Evolutionary conservation across 2,329 filamentous ascomycete species (phyloP).

Genomic region (Fusarium sp.): DNA sequence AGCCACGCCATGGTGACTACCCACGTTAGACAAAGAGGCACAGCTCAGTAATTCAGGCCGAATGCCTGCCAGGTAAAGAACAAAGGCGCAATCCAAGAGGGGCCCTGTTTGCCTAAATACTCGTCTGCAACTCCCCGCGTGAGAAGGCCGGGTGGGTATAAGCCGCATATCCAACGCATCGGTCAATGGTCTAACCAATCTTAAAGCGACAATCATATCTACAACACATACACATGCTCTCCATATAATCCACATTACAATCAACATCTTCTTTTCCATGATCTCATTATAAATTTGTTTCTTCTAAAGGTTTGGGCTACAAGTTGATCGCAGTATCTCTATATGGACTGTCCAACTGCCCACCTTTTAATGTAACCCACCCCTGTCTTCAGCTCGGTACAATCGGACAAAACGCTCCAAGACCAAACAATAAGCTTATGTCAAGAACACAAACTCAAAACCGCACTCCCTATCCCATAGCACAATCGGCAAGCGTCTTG

Average conservation of each 20-base stretch:
- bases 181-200: background rate
- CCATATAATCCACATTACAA: no score
- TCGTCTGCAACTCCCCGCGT: background rate
- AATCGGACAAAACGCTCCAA: slow-evolving; percentile 5
- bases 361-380: slow-evolving; percentile 13
- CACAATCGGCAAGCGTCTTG: background rate
- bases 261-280: no score
- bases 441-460: background rate
- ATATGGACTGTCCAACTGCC: no score
- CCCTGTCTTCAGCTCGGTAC: slow-evolving; percentile 24
- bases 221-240: no score
- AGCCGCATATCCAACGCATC: background rate
- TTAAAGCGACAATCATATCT: background rate
- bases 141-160: background rate
- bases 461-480: no score
- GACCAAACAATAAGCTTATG: slow-evolving; percentile 6
- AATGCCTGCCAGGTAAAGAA: no score
- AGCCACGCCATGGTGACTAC: slow-evolving; percentile 37
- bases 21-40: background rate
- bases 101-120: background rate
- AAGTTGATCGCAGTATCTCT: no score
- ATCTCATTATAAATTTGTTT: no score
- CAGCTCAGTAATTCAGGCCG: background rate
- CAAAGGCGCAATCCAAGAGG: no score
- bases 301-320: no score